Evolutionary conservation across 176 grass and related monocot species (phyloP).

Genomic region (Typha latifolia): DNA sequence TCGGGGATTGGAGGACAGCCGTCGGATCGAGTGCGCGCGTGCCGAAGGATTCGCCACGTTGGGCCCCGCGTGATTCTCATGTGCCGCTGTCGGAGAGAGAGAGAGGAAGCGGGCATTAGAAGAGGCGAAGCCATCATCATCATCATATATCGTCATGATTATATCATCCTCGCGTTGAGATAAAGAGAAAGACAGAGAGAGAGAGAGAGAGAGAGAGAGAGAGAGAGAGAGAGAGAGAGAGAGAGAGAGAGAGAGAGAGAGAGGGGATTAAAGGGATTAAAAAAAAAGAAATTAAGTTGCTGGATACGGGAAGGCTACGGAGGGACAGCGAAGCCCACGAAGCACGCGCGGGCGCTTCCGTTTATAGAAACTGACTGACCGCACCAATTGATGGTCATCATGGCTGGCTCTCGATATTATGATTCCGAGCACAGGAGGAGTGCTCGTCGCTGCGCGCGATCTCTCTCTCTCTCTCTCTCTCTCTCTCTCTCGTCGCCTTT

Average conservation of each 20-base stretch:
- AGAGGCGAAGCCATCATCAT: background rate
- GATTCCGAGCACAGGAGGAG: too few relatives aligned
- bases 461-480: background rate
- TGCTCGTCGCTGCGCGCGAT: background rate
- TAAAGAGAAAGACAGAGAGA: background rate
- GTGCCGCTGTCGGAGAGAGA: background rate
- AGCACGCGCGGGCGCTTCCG: background rate
- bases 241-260: background rate
- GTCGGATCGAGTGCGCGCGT: conserved; percentile 27
- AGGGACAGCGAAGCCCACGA: conserved; percentile 1
- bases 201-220: background rate
- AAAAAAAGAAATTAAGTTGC: too few relatives aligned
- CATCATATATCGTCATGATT: background rate
- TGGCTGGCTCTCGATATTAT: too few relatives aligned
- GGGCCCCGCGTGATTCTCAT: background rate
- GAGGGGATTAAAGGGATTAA: too few relatives aligned
- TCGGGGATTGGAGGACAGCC: conserved; percentile 22
- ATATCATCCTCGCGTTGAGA: conserved; percentile 1
- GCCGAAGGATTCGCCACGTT: conserved; percentile 9
- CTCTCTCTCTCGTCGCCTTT: background rate
- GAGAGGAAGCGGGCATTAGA: background rate
- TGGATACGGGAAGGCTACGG: background rate
- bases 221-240: background rate
- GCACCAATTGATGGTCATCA: too few relatives aligned
- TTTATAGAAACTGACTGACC: too few relatives aligned